These are phyloP conservation scores for Fusarium redolens DNA, from an alignment of 2,329 filamentous ascomycete species.

Conservation along the genomic window DNA sequence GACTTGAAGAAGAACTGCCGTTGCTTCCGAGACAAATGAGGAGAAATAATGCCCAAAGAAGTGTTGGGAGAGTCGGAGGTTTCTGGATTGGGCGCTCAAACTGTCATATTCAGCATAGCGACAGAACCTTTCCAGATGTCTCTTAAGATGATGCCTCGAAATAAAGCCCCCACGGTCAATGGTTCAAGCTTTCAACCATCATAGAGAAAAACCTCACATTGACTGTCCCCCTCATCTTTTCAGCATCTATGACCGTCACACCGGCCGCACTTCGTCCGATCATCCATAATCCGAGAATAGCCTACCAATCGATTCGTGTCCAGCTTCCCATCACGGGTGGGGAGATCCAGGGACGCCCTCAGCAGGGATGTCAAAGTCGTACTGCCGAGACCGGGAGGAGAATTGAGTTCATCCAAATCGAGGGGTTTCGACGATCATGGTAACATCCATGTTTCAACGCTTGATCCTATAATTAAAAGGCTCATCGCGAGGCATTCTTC, in stretches of 20 bases:
- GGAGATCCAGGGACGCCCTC: slow-evolving; percentile 10
- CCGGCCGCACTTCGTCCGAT: neutral
- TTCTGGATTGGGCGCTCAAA: neutral
- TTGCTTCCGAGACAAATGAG: slow-evolving; percentile 17
- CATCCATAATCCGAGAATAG: neutral
- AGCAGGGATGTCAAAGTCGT: slow-evolving; percentile 5
- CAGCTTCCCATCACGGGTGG: neutral
- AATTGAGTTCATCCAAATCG: slow-evolving; percentile 3
- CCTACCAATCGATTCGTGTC: neutral
- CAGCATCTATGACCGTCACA: neutral
- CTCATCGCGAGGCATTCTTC: slow-evolving; percentile 3
- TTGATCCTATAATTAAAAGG: neutral
- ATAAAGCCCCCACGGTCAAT: neutral
- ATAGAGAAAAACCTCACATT: neutral
- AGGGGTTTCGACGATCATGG: slow-evolving; percentile 9
- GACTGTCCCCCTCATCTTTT: neutral
- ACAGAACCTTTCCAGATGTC: too few species aligned
- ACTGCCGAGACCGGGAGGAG: neutral
- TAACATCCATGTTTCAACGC: neutral
- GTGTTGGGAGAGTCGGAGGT: neutral
- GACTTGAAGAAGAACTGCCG: slow-evolving; percentile 15
- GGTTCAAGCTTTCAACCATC: neutral
- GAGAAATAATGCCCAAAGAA: neutral
- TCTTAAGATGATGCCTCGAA: neutral
- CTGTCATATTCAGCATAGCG: neutral